A percentile compares a stretch with the other conserved stretches of the same genome.
These are phyloP conservation scores for Rhododendron mucronatum DNA, from an alignment of 148 eudicot genomes.

Conservation along the genomic window DNA sequence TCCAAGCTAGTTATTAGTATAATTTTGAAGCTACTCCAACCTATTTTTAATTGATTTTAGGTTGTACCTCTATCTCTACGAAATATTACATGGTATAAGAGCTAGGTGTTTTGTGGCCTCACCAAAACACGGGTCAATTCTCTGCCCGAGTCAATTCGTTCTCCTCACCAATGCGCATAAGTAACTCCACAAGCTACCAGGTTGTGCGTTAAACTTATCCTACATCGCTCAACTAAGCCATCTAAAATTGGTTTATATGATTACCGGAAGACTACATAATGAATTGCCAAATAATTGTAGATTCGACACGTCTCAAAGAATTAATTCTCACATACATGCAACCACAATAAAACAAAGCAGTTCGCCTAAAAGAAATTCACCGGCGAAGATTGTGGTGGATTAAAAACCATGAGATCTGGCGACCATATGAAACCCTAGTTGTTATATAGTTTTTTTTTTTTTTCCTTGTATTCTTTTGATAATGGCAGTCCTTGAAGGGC, in stretches of 20 bases:
- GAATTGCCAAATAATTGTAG: not conserved
- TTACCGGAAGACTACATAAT: not conserved
- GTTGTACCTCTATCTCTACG: not conserved
- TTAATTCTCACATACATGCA: not conserved
- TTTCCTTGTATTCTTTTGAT: not conserved
- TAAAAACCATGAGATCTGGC: not conserved
- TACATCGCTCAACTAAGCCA: not conserved
- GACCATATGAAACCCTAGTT: not conserved
- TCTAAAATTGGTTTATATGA: not conserved
- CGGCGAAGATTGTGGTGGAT: constrained; percentile 8
- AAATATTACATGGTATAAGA: not conserved
- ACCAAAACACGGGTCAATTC: not conserved
- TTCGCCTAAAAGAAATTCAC: not conserved
- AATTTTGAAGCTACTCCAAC: too few relatives aligned
- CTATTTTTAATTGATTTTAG: too few relatives aligned
- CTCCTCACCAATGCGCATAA: not conserved
- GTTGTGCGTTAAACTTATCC: not conserved
- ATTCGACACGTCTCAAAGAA: not conserved
- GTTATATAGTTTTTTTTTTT: not conserved
- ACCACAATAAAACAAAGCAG: not conserved
- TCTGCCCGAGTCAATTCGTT: not conserved
- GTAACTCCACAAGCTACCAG: not conserved
- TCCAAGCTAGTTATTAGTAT: too few relatives aligned
- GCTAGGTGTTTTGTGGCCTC: not conserved
- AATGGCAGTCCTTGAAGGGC: not conserved